Evolutionary conservation across 768 basidiomycete species (phyloP).

Genomic region (Mycena metata): DNA sequence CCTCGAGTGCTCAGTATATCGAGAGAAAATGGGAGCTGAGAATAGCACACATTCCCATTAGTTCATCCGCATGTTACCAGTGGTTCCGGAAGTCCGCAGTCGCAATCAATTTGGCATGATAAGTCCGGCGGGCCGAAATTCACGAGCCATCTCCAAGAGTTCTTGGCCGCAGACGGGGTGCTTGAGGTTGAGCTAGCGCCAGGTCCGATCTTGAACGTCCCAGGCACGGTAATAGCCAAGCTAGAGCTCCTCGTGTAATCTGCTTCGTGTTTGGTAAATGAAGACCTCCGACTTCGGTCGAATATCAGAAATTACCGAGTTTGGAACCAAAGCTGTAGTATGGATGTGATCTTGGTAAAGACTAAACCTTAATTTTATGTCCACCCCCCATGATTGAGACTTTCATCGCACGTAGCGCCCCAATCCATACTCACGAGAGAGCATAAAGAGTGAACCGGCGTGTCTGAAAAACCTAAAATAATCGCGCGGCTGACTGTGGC

Average conservation of each 20-base stretch:
- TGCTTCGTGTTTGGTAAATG: background rate
- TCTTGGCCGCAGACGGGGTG: too few relatives aligned
- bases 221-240: too few relatives aligned
- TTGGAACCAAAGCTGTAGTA: constrained; percentile 15
- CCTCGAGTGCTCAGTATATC: background rate
- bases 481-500: background rate
- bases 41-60: background rate
- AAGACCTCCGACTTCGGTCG: background rate
- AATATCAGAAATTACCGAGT: constrained; percentile 20
- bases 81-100: background rate
- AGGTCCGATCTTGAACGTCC: too few relatives aligned
- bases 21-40: background rate
- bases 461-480: constrained; percentile 1
- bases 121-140: background rate
- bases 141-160: background rate
- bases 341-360: background rate
- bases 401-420: background rate
- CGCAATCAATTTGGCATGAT: background rate
- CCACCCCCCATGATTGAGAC: too few relatives aligned
- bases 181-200: too few relatives aligned
- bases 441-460: background rate
- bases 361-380: background rate
- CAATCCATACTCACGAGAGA: background rate
- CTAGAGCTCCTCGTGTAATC: too few relatives aligned
- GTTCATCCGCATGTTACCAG: background rate